Conservation (phyloP, 768 basidiomycete species). For the Lactarius evosmus region DNA sequence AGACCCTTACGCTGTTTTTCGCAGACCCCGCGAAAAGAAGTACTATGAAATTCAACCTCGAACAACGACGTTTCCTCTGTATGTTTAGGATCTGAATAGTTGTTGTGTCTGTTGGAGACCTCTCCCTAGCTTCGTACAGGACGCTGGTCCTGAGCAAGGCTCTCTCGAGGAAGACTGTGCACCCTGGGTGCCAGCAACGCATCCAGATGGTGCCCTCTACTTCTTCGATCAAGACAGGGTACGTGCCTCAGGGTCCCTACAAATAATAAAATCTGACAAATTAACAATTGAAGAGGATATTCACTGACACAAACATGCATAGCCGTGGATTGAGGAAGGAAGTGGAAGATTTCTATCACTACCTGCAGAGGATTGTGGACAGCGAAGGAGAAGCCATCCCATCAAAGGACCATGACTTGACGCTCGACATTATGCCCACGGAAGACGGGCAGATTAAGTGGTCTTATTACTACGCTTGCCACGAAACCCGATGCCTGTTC, state of each 20-base stretch:
- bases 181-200: constrained; percentile 45
- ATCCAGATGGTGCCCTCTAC: constrained; percentile 63
- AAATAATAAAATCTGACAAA: not conserved
- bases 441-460: constrained; percentile 33
- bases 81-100: not conserved
- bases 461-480: constrained; percentile 53
- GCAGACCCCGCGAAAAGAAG: constrained; percentile 7
- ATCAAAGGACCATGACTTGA: constrained; percentile 29
- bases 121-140: not conserved
- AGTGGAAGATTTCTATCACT: constrained; percentile 35
- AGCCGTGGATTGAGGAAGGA: constrained; percentile 35
- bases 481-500: constrained; percentile 45
- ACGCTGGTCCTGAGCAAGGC: not conserved
- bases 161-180: not conserved
- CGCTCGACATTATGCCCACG: constrained; percentile 31
- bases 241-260: constrained; percentile 13
- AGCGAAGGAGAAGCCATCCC: constrained; percentile 9
- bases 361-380: constrained; percentile 15
- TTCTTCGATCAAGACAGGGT: constrained; percentile 50
- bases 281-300: constrained; percentile 40
- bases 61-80: constrained; percentile 8
- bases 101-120: not conserved
- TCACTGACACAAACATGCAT: constrained; percentile 53
- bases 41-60: not conserved
- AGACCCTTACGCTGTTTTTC: not conserved